Conservation (phyloP, 345 rosid genomes). For the Eucalyptus cladocalyx region DNA sequence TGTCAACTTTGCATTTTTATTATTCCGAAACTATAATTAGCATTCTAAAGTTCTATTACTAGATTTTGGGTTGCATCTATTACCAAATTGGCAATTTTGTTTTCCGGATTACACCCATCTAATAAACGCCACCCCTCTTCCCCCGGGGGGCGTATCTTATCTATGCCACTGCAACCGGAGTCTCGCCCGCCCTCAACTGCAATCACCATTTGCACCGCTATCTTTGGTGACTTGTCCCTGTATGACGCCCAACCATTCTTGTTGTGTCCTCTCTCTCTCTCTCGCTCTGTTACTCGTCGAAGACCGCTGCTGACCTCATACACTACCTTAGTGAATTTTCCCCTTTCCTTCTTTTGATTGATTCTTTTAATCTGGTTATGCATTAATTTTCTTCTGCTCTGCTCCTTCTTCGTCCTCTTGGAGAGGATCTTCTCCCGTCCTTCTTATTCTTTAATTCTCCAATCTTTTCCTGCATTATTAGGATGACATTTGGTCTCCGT, state of each 20-base stretch:
- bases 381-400: background rate
- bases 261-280: background rate
- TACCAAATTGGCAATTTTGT: background rate
- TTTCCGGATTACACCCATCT: background rate
- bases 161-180: background rate
- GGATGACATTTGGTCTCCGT: background rate
- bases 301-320: background rate
- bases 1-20: background rate
- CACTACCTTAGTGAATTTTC: background rate
- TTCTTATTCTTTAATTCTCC: background rate
- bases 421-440: background rate
- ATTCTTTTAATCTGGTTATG: background rate
- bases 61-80: background rate
- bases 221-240: background rate
- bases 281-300: background rate
- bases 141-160: background rate
- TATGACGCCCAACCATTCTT: background rate
- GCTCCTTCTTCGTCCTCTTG: background rate
- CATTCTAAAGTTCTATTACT: background rate
- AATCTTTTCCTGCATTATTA: background rate
- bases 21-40: background rate
- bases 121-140: background rate
- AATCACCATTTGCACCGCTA: background rate
- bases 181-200: background rate
- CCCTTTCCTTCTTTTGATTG: background rate